Evolutionary conservation across 2,329 filamentous ascomycete species (phyloP).

Genomic region (Colletotrichum incanum): DNA sequence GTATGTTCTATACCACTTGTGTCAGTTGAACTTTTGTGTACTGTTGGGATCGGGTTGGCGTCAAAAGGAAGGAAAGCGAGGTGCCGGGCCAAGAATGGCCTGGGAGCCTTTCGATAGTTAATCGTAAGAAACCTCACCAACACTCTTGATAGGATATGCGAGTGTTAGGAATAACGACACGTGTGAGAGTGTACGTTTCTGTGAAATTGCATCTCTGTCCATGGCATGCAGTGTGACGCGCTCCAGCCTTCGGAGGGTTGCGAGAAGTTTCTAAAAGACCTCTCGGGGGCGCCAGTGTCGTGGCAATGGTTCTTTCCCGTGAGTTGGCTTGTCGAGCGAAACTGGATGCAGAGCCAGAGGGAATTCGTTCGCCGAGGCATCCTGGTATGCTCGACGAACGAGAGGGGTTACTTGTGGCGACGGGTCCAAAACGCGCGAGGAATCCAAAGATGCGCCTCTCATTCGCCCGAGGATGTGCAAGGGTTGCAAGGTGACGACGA

Average conservation of each 20-base stretch:
- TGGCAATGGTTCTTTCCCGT: too few relatives aligned
- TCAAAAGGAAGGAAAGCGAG: not conserved
- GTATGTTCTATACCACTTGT: conserved; percentile 21
- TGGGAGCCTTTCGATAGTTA: not conserved
- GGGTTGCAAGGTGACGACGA: not conserved
- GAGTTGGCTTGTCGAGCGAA: too few relatives aligned
- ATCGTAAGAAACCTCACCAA: not conserved
- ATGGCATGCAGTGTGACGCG: not conserved
- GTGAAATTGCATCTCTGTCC: not conserved
- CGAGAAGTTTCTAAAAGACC: not conserved
- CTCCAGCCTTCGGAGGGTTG: not conserved
- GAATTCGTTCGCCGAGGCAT: too few relatives aligned
- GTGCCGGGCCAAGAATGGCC: not conserved
- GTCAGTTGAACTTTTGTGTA: not conserved
- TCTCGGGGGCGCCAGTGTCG: not conserved
- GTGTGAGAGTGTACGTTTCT: not conserved
- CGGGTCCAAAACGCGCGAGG: not conserved
- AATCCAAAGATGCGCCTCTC: not conserved
- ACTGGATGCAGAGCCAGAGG: not conserved
- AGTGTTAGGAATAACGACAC: not conserved
- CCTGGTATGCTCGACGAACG: not conserved
- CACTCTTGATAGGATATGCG: not conserved
- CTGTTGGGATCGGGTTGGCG: not conserved
- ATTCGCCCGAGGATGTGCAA: not conserved
- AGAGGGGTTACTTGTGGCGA: not conserved